Percentiles rank a stretch among this genome's conserved stretches.
Conservation (phyloP, 768 basidiomycete species). For the Russula sp. region DNA sequence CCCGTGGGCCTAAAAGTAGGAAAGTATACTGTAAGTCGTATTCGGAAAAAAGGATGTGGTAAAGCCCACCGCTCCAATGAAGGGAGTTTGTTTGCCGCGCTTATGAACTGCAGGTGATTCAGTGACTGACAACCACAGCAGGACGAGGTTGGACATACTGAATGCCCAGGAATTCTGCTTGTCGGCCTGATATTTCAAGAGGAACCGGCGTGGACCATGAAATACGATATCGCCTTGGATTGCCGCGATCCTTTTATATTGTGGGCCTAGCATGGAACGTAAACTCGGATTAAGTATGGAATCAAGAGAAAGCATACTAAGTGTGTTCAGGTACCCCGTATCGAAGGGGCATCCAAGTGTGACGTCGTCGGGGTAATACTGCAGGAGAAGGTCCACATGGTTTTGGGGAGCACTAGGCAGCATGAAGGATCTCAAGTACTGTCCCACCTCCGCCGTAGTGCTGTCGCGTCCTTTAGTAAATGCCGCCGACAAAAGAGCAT, state of each 20-base stretch:
- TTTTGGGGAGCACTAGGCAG: constrained; percentile 8
- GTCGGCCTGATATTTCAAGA: constrained; percentile 16
- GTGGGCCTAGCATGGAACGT: constrained; percentile 10
- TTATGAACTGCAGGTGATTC: constrained; percentile 16
- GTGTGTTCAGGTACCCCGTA: constrained; percentile 21
- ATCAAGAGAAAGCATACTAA: neutral
- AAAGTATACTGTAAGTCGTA: neutral
- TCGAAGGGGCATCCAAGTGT: constrained; percentile 32
- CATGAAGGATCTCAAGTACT: constrained; percentile 19
- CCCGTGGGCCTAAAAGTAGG: constrained; percentile 7
- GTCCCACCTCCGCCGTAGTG: neutral
- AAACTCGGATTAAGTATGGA: neutral
- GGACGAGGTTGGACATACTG: constrained; percentile 1
- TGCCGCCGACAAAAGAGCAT: neutral
- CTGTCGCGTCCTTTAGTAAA: constrained; percentile 5
- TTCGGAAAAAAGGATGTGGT: too few species aligned
- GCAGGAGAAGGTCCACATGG: constrained; percentile 14
- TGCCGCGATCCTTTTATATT: constrained; percentile 31
- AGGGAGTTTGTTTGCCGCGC: constrained; percentile 7
- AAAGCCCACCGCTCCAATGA: constrained; percentile 20
- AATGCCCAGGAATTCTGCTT: constrained; percentile 22
- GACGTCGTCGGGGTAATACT: constrained; percentile 31
- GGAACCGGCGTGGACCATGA: constrained; percentile 19
- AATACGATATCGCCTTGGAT: constrained; percentile 27
- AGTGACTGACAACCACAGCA: neutral